Conservation (phyloP, 495 filamentous ascomycete species). For the Lichina pygmaea region DNA sequence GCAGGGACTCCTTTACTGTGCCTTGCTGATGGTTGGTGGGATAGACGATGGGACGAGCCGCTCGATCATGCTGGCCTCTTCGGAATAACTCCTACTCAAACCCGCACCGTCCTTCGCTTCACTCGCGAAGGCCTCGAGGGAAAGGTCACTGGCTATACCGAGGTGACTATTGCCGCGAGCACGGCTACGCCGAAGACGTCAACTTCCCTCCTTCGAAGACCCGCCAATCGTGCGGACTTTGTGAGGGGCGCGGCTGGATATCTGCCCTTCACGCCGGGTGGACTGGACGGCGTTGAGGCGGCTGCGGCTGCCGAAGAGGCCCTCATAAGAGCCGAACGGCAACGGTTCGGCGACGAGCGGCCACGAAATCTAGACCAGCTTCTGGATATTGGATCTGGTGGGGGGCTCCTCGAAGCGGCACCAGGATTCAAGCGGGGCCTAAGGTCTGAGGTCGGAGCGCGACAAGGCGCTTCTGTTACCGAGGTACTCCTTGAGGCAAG, state of each 20-base stretch:
- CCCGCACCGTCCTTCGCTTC: conserved; percentile 78
- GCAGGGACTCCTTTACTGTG: neutral
- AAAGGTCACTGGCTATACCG: conserved; percentile 75
- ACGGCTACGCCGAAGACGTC: conserved; percentile 92
- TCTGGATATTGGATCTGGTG: conserved; percentile 53
- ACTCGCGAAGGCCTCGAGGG: conserved; percentile 80
- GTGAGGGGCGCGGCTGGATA: conserved; percentile 88
- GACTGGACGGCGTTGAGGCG: conserved; percentile 65
- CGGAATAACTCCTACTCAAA: conserved; percentile 68
- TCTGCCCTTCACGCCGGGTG: conserved; percentile 86
- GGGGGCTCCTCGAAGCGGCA: conserved; percentile 52
- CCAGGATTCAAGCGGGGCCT: conserved; percentile 66
- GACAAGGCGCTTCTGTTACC: neutral
- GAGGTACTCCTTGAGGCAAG: conserved; percentile 10
- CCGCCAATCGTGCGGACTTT: conserved; percentile 70
- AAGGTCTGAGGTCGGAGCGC: conserved; percentile 8
- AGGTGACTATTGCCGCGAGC: conserved; percentile 75
- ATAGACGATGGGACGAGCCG: conserved; percentile 59
- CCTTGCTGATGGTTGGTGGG: conserved; percentile 5
- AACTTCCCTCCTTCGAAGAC: conserved; percentile 68
- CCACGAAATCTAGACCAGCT: conserved; percentile 41
- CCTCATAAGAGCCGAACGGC: conserved; percentile 12
- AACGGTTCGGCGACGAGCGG: conserved; percentile 13
- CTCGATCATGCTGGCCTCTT: conserved; percentile 57
- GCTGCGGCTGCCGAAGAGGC: conserved; percentile 51